Conservation (phyloP, 2,329 filamentous ascomycete genomes). For the Exophiala aquamarina region DNA sequence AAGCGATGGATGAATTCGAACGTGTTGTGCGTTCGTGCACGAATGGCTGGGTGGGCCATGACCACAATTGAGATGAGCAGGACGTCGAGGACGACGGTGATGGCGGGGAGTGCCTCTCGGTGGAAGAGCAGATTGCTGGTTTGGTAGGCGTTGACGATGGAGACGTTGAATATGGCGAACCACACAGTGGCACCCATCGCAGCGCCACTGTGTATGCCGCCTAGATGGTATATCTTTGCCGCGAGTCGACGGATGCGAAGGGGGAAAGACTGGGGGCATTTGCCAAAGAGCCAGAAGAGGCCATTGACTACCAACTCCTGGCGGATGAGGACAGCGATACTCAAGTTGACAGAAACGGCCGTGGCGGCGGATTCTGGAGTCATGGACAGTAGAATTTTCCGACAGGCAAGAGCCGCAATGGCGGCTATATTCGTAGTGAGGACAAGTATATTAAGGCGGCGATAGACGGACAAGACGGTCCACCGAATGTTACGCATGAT, state of each 20-base stretch:
- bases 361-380: conserved; percentile 36
- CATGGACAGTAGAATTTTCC: conserved; percentile 36
- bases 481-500: conserved; percentile 36
- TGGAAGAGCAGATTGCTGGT: conserved; percentile 16
- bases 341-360: conserved; percentile 47
- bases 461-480: conserved; percentile 41
- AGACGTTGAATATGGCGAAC: conserved; percentile 42
- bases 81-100: conserved; percentile 59
- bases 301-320: conserved; percentile 56
- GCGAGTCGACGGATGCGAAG: conserved; percentile 45
- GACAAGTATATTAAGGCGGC: conserved; percentile 44
- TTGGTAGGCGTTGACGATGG: conserved; percentile 29
- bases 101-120: conserved; percentile 44
- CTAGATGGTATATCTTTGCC: conserved; percentile 55
- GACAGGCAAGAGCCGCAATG: conserved; percentile 36
- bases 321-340: conserved; percentile 49
- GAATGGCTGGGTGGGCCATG: conserved; percentile 64
- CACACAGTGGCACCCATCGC: conserved; percentile 50
- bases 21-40: conserved; percentile 63
- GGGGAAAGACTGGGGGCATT: conserved; percentile 46
- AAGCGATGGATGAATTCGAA: conserved; percentile 74
- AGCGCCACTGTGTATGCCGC: conserved; percentile 55
- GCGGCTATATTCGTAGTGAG: conserved; percentile 39
- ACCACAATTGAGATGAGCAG: conserved; percentile 61
- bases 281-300: conserved; percentile 47